phyloP scores from a whole-genome alignment of 345 rosid species.

The Aquilaria yunnanensis region DNA sequence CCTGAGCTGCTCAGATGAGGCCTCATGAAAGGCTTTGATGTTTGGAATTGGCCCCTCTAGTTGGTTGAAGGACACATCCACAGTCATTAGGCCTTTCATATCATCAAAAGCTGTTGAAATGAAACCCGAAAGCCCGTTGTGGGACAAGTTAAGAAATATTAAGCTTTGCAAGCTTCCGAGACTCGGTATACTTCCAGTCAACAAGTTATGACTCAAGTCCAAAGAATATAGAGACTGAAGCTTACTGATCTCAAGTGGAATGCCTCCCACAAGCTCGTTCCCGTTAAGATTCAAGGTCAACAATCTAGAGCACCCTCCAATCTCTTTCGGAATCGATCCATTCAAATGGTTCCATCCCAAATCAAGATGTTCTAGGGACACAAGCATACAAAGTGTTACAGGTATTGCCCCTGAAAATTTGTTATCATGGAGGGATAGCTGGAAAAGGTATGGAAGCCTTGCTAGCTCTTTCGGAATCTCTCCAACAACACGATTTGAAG shows the following conservation, averaged over 20 bases:
- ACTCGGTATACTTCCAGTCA: slow-evolving; percentile 16
- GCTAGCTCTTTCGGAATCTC: too few relatives aligned
- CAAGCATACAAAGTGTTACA: too few relatives aligned
- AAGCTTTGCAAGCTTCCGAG: neutral
- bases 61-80: slow-evolving; percentile 19
- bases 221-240: slow-evolving; percentile 5
- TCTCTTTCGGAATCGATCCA: too few relatives aligned
- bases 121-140: slow-evolving; percentile 16
- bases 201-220: slow-evolving; percentile 29
- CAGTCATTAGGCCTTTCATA: slow-evolving; percentile 6
- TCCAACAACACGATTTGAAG: too few relatives aligned
- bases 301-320: too few relatives aligned
- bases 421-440: too few relatives aligned
- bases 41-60: slow-evolving; percentile 21
- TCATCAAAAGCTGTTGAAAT: slow-evolving; percentile 16
- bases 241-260: slow-evolving; percentile 10
- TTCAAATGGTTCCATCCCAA: too few relatives aligned
- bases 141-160: slow-evolving; percentile 13
- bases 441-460: too few relatives aligned
- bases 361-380: too few relatives aligned
- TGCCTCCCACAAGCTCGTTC: slow-evolving; percentile 5
- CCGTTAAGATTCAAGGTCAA: slow-evolving; percentile 13
- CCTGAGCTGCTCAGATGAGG: neutral
- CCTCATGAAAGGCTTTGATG: slow-evolving; percentile 1
- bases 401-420: too few relatives aligned